Evolutionary conservation across 2,329 filamentous ascomycete genomes (phyloP).

Genomic region (Knufia fluminis): DNA sequence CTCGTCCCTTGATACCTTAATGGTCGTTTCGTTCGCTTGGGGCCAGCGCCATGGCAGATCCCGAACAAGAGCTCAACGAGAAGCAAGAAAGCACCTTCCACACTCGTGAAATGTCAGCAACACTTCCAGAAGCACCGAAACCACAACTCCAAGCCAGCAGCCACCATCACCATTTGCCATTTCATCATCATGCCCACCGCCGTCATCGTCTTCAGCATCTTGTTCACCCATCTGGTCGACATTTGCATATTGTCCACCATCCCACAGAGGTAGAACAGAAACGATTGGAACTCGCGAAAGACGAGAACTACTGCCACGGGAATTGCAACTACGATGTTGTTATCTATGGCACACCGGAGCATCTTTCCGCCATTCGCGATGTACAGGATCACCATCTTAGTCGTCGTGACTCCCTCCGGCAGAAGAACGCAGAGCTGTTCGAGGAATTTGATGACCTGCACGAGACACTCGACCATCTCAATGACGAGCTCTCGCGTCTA

Average conservation of each 20-base stretch:
- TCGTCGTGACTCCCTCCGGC: constrained; percentile 38
- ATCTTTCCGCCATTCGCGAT: constrained; percentile 41
- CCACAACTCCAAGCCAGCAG: not conserved
- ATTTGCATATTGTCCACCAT: not conserved
- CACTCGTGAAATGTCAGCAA: too few species aligned
- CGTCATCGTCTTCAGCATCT: too few species aligned
- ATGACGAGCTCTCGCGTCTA: constrained; percentile 45
- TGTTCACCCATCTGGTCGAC: constrained; percentile 2
- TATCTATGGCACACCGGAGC: constrained; percentile 48
- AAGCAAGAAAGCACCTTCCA: not conserved
- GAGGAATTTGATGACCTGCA: constrained; percentile 50
- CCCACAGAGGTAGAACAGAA: not conserved
- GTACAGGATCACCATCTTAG: constrained; percentile 47
- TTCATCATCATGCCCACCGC: too few species aligned
- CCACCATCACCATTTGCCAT: too few species aligned
- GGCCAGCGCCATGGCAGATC: not conserved
- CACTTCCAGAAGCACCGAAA: not conserved
- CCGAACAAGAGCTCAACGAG: not conserved
- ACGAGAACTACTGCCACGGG: not conserved
- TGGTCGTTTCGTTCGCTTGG: too few species aligned
- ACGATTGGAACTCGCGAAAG: not conserved
- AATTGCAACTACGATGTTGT: constrained; percentile 44
- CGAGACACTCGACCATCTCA: constrained; percentile 44
- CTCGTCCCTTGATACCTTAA: too few species aligned
- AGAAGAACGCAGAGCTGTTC: constrained; percentile 43